A percentile compares a stretch with the other conserved stretches of the same genome.
phyloP scores from a whole-genome alignment of 1,284 basidiomycete genomes.

The Mycosarcoma mackinlayi region DNA sequence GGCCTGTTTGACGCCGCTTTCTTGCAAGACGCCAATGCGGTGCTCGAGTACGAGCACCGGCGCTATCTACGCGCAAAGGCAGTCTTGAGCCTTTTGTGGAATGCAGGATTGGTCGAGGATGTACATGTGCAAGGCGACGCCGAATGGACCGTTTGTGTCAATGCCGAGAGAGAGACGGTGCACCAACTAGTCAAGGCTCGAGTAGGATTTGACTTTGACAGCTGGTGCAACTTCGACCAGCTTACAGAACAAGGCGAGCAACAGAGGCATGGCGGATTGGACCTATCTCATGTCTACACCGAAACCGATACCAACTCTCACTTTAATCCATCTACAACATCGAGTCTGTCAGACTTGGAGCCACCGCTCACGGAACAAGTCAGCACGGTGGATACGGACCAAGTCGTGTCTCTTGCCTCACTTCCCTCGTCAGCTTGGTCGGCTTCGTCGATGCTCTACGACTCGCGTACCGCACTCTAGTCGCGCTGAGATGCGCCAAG shows the following conservation, averaged over 20 bases:
- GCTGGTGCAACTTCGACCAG: conserved; percentile 6
- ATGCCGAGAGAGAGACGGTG: not conserved
- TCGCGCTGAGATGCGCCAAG: too few species aligned
- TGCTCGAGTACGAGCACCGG: conserved; percentile 28
- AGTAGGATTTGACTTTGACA: conserved; percentile 2
- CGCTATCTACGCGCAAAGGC: conserved; percentile 32
- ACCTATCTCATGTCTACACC: not conserved
- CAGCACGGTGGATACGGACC: not conserved
- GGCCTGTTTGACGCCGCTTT: conserved; percentile 31
- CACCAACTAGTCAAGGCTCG: not conserved
- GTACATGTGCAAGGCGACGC: conserved; percentile 16
- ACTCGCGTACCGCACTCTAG: conserved; percentile 4
- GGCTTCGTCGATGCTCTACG: not conserved
- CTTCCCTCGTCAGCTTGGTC: not conserved
- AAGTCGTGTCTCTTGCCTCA: not conserved
- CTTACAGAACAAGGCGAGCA: not conserved
- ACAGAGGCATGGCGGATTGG: not conserved
- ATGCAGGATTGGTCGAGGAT: not conserved
- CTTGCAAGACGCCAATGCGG: conserved; percentile 17
- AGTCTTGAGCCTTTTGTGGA: conserved; percentile 26
- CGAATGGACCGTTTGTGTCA: conserved; percentile 9
- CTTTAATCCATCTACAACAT: not conserved
- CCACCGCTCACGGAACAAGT: too few species aligned
- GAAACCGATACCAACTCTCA: not conserved
- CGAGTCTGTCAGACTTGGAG: not conserved